phyloP scores from a whole-genome alignment of 2,329 filamentous ascomycete species.

The Mariannaea elegans region DNA sequence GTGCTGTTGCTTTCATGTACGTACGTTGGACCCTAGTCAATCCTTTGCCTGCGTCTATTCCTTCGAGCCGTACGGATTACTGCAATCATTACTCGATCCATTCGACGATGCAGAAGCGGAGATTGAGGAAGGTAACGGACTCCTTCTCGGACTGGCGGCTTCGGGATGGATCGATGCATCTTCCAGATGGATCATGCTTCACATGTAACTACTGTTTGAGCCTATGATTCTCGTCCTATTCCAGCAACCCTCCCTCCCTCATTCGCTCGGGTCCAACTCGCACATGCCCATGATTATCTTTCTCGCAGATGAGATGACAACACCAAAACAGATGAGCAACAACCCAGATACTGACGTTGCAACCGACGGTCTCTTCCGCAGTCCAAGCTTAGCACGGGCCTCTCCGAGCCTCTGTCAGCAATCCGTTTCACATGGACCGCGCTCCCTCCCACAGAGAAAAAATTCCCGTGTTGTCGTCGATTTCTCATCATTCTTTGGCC shows the following conservation, averaged over 20 bases:
- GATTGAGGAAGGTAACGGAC: neutral
- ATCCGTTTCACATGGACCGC: conserved; percentile 19
- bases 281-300: neutral
- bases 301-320: conserved; percentile 8
- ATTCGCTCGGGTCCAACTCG: neutral
- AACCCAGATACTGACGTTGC: conserved; percentile 18
- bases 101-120: conserved; percentile 11
- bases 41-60: conserved; percentile 1
- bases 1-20: neutral
- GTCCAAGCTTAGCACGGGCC: conserved; percentile 20
- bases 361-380: conserved; percentile 16
- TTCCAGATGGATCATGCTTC: neutral
- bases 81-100: conserved; percentile 1
- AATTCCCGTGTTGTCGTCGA: too few species aligned
- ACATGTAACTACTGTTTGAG: neutral
- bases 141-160: conserved; percentile 10
- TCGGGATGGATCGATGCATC: neutral
- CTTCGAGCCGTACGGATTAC: neutral
- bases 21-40: neutral
- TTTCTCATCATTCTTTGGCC: too few species aligned
- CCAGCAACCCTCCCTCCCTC: neutral
- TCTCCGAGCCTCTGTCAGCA: conserved; percentile 17
- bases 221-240: neutral
- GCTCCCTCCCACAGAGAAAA: neutral
- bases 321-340: neutral